Evolutionary conservation across 2,329 filamentous ascomycete genomes (phyloP).

Genomic region (Thelonectria rubi): DNA sequence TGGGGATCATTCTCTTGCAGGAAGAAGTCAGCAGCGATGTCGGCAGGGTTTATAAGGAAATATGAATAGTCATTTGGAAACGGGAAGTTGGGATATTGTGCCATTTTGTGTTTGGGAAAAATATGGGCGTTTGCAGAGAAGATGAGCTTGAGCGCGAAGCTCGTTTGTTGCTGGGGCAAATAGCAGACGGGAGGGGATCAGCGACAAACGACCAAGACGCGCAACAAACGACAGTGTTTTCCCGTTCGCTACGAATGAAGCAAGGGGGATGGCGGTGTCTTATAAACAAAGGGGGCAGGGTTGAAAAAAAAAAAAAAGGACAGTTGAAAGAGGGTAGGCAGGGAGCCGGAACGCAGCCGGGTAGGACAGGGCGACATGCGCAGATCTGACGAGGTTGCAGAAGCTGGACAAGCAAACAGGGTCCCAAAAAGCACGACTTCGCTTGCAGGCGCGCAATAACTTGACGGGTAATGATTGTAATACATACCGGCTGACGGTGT

Average conservation of each 20-base stretch:
- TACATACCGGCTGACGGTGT: conserved; percentile 23
- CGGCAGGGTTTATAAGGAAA: background rate
- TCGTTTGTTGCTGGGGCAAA: background rate
- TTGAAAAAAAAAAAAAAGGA: conserved; percentile 7
- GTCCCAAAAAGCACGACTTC: conserved; percentile 10
- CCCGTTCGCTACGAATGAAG: background rate
- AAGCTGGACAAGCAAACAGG: conserved; percentile 12
- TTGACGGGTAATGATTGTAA: conserved; percentile 4
- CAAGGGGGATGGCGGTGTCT: background rate
- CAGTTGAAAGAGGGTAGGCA: conserved; percentile 3
- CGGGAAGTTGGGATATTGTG: background rate
- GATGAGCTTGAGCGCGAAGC: background rate
- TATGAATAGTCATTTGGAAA: background rate
- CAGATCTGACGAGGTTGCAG: conserved; percentile 5
- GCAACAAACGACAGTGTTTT: background rate
- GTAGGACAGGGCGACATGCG: conserved; percentile 13
- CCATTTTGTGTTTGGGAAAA: conserved; percentile 1
- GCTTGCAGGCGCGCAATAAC: background rate
- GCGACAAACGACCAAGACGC: background rate
- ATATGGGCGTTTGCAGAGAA: background rate
- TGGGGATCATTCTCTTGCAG: conserved; percentile 19
- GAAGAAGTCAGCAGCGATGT: conserved; percentile 23
- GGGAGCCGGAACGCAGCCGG: background rate
- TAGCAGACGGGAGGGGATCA: background rate
- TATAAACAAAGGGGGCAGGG: conserved; percentile 10